These are phyloP conservation scores for Trametes gibbosa DNA, from an alignment of 768 basidiomycete species.

Conservation along the genomic window DNA sequence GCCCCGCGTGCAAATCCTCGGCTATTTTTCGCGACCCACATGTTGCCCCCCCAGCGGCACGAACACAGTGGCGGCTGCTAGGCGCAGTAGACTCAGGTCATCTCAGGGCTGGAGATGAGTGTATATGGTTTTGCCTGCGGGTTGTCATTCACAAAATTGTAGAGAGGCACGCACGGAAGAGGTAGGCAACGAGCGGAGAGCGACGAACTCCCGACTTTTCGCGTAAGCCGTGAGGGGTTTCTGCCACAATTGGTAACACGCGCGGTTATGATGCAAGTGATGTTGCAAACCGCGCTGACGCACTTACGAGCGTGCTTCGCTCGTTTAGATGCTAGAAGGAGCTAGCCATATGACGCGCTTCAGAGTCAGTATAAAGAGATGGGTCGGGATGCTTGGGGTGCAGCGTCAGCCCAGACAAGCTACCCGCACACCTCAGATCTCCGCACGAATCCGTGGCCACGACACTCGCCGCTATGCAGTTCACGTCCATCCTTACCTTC, in stretches of 20 bases:
- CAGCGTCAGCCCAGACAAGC: constrained; percentile 2
- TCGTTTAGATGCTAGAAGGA: constrained; percentile 4
- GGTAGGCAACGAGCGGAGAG: not conserved
- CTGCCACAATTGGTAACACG: not conserved
- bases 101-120: not conserved
- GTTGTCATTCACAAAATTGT: not conserved
- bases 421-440: constrained; percentile 4
- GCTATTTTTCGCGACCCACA: constrained; percentile 11
- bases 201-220: constrained; percentile 17
- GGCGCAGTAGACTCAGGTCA: not conserved
- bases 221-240: constrained; percentile 11
- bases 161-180: not conserved
- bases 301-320: not conserved
- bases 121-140: not conserved
- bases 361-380: constrained; percentile 3
- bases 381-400: not conserved
- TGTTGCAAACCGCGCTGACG: not conserved
- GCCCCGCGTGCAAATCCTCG: constrained; percentile 18
- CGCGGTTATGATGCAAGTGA: constrained; percentile 16
- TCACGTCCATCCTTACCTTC: constrained; percentile 11
- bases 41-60: not conserved
- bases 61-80: not conserved
- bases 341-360: constrained; percentile 15
- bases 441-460: not conserved
- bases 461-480: constrained; percentile 9